Evolutionary conservation across 495 filamentous ascomycete species (phyloP).

Genomic region (Lasiosphaeria hispida): DNA sequence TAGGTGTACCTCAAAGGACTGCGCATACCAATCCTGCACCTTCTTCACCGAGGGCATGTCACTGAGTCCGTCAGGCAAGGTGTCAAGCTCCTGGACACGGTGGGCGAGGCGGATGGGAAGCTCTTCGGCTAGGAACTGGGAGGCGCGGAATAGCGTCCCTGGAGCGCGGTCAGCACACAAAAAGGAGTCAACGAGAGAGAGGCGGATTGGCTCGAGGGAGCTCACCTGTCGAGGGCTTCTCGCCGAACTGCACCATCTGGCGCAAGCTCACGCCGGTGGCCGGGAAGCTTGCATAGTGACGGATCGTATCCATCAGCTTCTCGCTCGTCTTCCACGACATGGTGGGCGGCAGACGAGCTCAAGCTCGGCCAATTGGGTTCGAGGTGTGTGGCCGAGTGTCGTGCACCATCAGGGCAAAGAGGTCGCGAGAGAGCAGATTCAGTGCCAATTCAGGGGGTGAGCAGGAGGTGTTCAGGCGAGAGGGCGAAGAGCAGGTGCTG

Average conservation of each 20-base stretch:
- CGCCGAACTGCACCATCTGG: constrained; percentile 99
- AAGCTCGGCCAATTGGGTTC: constrained; percentile 31
- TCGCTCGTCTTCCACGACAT: constrained; percentile 91
- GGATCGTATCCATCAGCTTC: constrained; percentile 95
- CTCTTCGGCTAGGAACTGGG: constrained; percentile 97
- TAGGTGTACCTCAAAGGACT: constrained; percentile 88
- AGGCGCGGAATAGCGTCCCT: constrained; percentile 96
- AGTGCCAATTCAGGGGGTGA: not conserved
- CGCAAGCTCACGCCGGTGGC: constrained; percentile 93
- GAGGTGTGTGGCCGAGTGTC: constrained; percentile 28
- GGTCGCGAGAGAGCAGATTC: not conserved
- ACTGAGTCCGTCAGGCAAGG: constrained; percentile 93
- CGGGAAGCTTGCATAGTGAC: constrained; percentile 95
- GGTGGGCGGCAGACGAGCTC: constrained; percentile 37
- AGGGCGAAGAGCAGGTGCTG: not conserved
- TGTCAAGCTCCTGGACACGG: constrained; percentile 86
- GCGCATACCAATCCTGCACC: constrained; percentile 97
- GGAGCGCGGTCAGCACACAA: constrained; percentile 9
- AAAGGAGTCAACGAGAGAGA: constrained; percentile 19
- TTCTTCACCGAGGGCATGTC: constrained; percentile 97
- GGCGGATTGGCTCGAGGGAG: constrained; percentile 14
- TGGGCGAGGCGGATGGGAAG: constrained; percentile 95
- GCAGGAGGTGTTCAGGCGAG: not conserved
- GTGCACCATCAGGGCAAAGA: constrained; percentile 25
- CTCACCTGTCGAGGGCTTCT: constrained; percentile 80